Percentiles rank a stretch among this genome's conserved stretches.
Conservation (phyloP, 2,329 filamentous ascomycete genomes). For the Xylariaceae sp. region DNA sequence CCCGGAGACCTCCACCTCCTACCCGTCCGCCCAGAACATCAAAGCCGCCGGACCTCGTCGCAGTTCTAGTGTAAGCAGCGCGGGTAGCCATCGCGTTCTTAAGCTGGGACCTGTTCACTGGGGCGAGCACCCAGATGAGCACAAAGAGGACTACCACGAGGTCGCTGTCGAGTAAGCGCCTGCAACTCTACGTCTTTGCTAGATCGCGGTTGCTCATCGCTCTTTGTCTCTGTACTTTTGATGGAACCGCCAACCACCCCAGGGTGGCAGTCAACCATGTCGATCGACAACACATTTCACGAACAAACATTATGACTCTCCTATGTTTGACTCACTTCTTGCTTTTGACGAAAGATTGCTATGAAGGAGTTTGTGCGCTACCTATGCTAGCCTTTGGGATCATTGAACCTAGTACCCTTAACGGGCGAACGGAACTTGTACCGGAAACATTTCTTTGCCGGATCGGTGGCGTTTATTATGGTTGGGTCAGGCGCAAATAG, state of each 20-base stretch:
- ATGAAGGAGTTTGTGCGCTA: too few species aligned
- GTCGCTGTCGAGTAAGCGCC: constrained; percentile 37
- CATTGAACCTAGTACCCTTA: too few species aligned
- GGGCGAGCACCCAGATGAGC: constrained; percentile 55
- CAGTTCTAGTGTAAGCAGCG: constrained; percentile 52
- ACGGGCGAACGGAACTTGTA: too few species aligned
- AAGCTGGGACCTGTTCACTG: constrained; percentile 63
- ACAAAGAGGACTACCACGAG: constrained; percentile 55
- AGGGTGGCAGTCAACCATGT: too few species aligned
- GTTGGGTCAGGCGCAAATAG: not conserved
- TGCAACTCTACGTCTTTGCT: not conserved
- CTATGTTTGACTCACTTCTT: too few species aligned
- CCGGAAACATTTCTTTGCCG: not conserved
- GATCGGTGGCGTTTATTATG: not conserved
- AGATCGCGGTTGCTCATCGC: not conserved
- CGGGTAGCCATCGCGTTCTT: constrained; percentile 48
- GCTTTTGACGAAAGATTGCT: too few species aligned
- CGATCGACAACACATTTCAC: too few species aligned
- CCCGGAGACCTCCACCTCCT: constrained; percentile 54
- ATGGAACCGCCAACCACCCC: too few species aligned
- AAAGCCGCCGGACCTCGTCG: constrained; percentile 39
- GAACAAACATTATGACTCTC: too few species aligned
- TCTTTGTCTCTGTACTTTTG: constrained; percentile 2
- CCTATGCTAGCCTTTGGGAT: too few species aligned
- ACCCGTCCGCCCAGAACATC: constrained; percentile 40